These are phyloP conservation scores for Arabis alpina DNA, from an alignment of 345 rosid genomes.

Conservation along the genomic window DNA sequence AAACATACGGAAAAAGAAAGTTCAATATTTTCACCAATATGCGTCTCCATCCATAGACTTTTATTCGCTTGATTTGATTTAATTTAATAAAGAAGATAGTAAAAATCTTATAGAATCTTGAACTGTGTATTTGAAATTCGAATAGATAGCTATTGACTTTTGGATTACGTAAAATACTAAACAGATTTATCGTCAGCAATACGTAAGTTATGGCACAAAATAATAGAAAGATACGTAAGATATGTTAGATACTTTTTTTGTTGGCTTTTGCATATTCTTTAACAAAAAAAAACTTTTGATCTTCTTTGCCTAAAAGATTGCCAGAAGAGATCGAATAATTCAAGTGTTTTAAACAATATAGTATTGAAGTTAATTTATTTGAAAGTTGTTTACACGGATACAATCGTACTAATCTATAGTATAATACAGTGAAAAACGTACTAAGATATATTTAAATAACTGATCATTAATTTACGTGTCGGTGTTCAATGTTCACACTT, in stretches of 20 bases:
- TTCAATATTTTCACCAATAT: neutral
- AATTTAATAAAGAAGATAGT: no score
- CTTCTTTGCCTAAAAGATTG: slow-evolving; percentile 6
- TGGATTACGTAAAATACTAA: no score
- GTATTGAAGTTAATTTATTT: neutral
- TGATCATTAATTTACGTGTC: slow-evolving; percentile 14
- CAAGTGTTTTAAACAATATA: neutral
- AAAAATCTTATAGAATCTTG: no score
- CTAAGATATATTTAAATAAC: slow-evolving; percentile 5
- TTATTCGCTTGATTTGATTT: no score
- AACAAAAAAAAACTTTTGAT: neutral
- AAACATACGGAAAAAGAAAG: neutral
- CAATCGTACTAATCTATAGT: neutral
- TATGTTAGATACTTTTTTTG: neutral
- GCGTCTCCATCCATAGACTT: neutral
- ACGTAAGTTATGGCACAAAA: neutral
- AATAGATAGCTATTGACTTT: no score
- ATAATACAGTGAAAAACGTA: neutral
- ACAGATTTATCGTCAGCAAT: slow-evolving; percentile 20
- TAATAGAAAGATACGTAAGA: neutral
- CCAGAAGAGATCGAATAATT: slow-evolving; percentile 7
- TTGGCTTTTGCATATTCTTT: neutral
- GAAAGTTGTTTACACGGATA: slow-evolving; percentile 9
- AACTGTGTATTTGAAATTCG: no score
- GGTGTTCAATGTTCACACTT: slow-evolving; percentile 32